Evolutionary conservation across 352 stramenopile species (phyloP), one percentile per base, ranked within the genome.

Genomic region (Globisporangium polare): DNA sequence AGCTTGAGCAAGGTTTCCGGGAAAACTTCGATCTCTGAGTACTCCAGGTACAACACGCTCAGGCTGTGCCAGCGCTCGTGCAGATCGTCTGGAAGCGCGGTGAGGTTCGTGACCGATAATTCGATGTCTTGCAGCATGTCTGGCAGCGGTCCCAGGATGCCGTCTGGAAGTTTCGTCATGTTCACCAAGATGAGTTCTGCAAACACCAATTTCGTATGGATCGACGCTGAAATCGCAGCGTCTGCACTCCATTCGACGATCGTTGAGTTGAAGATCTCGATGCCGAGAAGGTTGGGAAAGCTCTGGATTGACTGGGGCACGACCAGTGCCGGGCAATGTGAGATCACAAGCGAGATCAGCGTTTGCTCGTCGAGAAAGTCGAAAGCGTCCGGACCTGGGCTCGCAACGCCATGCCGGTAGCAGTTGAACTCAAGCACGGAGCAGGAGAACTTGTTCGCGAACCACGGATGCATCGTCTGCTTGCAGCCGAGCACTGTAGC

Each of bases 241-340:
- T 72, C 58, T 0, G 13, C 12, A 6, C 22, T 43, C 71, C 71
- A 78, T 20, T 58, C 39, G 7, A 54, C 42, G 39, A 77, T 42
- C 46, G 71, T 75, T 27, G 52, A 66, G 42, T 78, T 78, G 62
- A 68, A 67, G n/a, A 76, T 64, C 26, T 78, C 68, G 41, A 76
- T 51, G 18, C 71, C 68, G 1, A 78, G 43, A 4, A 78, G 46
- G 31, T 78, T 74, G 5, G 46, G 53, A 27, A 74, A 78, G 2
- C n/a, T 41, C 26, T 53, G 62, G 41, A 75, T 65, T 1, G 55
- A 33, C 13, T 39, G 2, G 3, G 65, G 65, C 12, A 75, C 31
- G 27, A 41, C 35, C 1, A 78, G 52, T 0, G 46, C 52, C 13
- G 65, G 35, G 58, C 68, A 78, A 24, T 78, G 68, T n/a, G 60